phyloP scores from a whole-genome alignment of 1,284 basidiomycete genomes.

The Bondarzewia mesenterica region DNA sequence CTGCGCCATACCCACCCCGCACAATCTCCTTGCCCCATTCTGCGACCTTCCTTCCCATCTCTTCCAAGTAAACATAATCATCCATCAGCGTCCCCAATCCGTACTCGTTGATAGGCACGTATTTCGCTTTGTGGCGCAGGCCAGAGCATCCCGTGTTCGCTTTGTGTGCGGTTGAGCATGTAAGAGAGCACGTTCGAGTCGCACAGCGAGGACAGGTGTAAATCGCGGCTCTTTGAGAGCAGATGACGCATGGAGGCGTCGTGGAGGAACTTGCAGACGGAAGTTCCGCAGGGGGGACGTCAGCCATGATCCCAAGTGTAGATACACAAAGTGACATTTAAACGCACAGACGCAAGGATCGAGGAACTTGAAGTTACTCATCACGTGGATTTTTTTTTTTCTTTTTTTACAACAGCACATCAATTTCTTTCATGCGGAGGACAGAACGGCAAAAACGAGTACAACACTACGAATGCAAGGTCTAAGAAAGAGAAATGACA shows the following conservation, averaged over 20 bases:
- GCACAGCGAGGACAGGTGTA: conserved; percentile 82
- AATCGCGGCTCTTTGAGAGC: conserved; percentile 37
- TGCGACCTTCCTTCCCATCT: conserved; percentile 60
- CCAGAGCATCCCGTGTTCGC: conserved; percentile 57
- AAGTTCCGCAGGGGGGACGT: neutral
- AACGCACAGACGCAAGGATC: too few relatives aligned
- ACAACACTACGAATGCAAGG: conserved; percentile 3
- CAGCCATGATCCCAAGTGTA: too few relatives aligned
- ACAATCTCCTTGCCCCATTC: conserved; percentile 69
- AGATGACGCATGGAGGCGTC: conserved; percentile 39
- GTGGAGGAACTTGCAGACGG: neutral
- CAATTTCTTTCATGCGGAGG: too few relatives aligned
- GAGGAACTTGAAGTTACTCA: neutral
- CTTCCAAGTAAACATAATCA: conserved; percentile 81
- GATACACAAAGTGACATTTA: too few relatives aligned
- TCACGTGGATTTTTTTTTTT: too few relatives aligned
- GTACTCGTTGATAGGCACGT: conserved; percentile 75
- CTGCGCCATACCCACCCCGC: conserved; percentile 36
- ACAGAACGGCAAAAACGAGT: conserved; percentile 1
- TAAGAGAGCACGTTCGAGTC: conserved; percentile 62
- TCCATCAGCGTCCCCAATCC: conserved; percentile 77
- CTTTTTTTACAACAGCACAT: too few relatives aligned
- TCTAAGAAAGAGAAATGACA: neutral
- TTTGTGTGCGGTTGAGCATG: conserved; percentile 73
- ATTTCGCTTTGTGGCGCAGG: conserved; percentile 63